A percentile compares a stretch with the other conserved stretches of the same genome.
Evolutionary conservation across 2,329 filamentous ascomycete genomes (phyloP).

Genomic region (Colletotrichum sp.): DNA sequence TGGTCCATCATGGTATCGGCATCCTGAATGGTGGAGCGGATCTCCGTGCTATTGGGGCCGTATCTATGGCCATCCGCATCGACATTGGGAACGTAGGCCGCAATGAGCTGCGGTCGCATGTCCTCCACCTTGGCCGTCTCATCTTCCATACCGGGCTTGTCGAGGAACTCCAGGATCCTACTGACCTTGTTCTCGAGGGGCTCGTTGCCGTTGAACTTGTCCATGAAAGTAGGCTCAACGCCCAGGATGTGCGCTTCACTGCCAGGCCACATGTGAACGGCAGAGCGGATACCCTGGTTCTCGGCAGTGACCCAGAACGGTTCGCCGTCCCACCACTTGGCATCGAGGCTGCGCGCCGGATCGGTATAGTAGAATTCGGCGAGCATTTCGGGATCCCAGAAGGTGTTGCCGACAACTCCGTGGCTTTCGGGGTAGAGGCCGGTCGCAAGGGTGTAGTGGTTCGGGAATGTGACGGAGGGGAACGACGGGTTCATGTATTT

Average conservation of each 20-base stretch:
- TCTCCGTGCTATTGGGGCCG: constrained; percentile 95
- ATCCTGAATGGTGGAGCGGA: constrained; percentile 75
- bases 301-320: constrained; percentile 95
- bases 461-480: constrained; percentile 94
- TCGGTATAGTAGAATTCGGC: constrained; percentile 91
- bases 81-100: constrained; percentile 92
- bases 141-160: constrained; percentile 76
- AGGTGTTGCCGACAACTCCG: constrained; percentile 91
- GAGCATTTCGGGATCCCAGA: constrained; percentile 82
- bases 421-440: constrained; percentile 93
- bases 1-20: constrained; percentile 84
- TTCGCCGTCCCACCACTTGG: constrained; percentile 95
- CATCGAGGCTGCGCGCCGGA: constrained; percentile 74
- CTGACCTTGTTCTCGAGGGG: constrained; percentile 75
- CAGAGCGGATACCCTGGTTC: constrained; percentile 76
- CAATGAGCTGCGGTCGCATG: constrained; percentile 86
- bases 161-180: constrained; percentile 81
- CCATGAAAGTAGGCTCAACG: constrained; percentile 80
- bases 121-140: constrained; percentile 51
- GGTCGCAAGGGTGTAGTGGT: constrained; percentile 93
- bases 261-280: constrained; percentile 98
- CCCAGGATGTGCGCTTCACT: constrained; percentile 84
- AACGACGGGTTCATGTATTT: constrained; percentile 94
- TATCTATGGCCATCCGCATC: constrained; percentile 86
- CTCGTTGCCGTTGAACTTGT: constrained; percentile 84